These are phyloP conservation scores for Bolboschoenus planiculmis DNA, from an alignment of 176 grass and related monocot species.

Conservation along the genomic window DNA sequence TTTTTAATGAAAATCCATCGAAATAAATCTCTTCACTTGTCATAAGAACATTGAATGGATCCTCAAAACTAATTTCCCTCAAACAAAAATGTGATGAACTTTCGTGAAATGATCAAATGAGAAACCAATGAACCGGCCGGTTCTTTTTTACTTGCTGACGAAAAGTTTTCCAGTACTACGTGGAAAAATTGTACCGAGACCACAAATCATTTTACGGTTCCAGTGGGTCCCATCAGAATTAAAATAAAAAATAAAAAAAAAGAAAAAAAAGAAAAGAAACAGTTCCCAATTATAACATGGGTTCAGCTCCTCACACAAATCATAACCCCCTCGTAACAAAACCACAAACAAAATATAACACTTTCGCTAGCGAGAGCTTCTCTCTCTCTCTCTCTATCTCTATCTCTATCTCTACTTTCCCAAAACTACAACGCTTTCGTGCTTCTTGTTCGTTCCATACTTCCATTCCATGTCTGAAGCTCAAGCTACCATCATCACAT, in stretches of 20 bases:
- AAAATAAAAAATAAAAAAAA: neutral
- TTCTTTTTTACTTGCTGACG: neutral
- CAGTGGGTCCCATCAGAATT: neutral
- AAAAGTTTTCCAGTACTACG: neutral
- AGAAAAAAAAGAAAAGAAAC: neutral
- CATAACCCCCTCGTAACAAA: constrained; percentile 13
- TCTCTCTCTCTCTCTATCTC: neutral
- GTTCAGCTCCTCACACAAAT: neutral
- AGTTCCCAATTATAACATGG: neutral
- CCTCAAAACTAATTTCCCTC: no score
- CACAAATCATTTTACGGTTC: neutral
- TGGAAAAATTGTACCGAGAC: neutral
- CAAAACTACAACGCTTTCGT: neutral
- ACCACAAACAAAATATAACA: constrained; percentile 24
- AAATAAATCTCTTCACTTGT: no score
- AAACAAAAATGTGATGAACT: no score
- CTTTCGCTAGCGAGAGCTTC: no score
- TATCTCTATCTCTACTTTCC: constrained; percentile 1
- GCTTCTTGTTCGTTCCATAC: neutral
- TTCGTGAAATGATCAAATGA: no score
- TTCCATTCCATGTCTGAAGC: no score
- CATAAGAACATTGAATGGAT: no score
- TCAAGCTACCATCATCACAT: neutral
- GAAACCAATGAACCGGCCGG: neutral
- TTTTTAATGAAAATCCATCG: no score